phyloP scores from a whole-genome alignment of 805 yeast genomes.

The Saturnispora ahearnii region DNA sequence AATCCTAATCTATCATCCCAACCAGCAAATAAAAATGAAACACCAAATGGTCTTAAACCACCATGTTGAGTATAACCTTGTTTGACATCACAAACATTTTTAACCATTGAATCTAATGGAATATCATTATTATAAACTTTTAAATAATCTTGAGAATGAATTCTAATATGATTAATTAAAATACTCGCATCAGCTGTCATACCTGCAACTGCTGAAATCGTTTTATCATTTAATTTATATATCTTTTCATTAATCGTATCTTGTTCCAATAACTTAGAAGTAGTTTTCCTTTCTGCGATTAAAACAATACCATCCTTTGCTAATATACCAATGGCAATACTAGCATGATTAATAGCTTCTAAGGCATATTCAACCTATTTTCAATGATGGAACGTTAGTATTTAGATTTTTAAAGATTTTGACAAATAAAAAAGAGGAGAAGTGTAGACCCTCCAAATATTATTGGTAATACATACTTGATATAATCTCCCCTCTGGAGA shows the following conservation, averaged over 20 bases:
- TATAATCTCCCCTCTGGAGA: conserved; percentile 98
- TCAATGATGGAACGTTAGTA: no score
- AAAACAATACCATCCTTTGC: conserved; percentile 83
- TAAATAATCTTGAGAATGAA: conserved; percentile 73
- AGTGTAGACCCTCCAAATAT: no score
- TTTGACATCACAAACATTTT: conserved; percentile 82
- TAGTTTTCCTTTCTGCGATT: conserved; percentile 94
- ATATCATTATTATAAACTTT: conserved; percentile 85
- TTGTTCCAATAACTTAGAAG: conserved; percentile 86
- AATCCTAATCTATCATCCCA: conserved; percentile 82
- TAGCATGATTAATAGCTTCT: conserved; percentile 74
- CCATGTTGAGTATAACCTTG: conserved; percentile 99
- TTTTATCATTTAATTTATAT: conserved; percentile 64
- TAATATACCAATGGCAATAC: conserved; percentile 72
- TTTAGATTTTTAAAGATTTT: no score
- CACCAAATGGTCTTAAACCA: conserved; percentile 97
- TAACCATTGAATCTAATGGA: conserved; percentile 87
- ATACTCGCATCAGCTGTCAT: conserved; percentile 95
- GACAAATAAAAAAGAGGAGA: no score
- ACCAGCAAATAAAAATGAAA: conserved; percentile 92
- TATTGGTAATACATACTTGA: conserved; percentile 44
- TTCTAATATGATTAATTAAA: conserved; percentile 79
- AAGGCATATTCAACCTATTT: conserved; percentile 81
- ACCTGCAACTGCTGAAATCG: conserved; percentile 92
- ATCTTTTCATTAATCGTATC: conserved; percentile 90